Base-by-base conservation (phyloP, 495 filamentous ascomycete species). In the Neurospora hispaniola region DNA sequence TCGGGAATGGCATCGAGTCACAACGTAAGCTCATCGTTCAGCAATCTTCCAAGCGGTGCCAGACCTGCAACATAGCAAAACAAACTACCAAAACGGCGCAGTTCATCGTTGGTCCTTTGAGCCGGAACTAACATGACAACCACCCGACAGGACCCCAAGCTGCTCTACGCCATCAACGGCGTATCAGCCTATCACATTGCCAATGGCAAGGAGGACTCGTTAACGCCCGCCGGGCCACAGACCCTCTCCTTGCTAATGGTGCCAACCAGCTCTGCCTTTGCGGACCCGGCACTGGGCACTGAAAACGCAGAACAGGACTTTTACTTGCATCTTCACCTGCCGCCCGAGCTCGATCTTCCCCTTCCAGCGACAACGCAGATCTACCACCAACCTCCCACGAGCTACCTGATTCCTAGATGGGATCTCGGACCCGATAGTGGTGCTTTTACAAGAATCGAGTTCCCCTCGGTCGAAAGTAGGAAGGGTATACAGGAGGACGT, bases 231-330 rank as follows among this genome's bases (percentile, higher is more conserved):
- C 2, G 93, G 94, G 8, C 89, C 94, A 38, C 93, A 97, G 81
- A 97, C 93, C 0, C 85, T 98, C 44, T 97, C 94, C 8, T 84
- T 98, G 72, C 81, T 98, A 75, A 98, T 98, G 94, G 94, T 98
- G 38, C 94, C 94, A 18, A 97, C 94, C 2, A 89, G 88, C 23
- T 90, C 92, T 20, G 85, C 89, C 18, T 90, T 91, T 71, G 86
- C 91, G 72, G 90, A 90, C 71, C 84, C 89, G 10, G 83, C 84
- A 42, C 83, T 88, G 46, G 85, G 86, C 46, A 82, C 86, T 20
- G 85, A 89, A 70, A 84, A 85, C 23, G 87, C 90, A 2, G 93
- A 97, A 77, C 92, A 97, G 79, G 94, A 98, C 82, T 98, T 97
- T 84, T 98, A 97, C 79, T 90, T 98, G 1, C 94, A 98, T 78